Evolutionary conservation across 371 early-diverging fungal genomes (phyloP), one percentile per base, ranked within the genome.

Genomic region (Rozella allomycis): DNA sequence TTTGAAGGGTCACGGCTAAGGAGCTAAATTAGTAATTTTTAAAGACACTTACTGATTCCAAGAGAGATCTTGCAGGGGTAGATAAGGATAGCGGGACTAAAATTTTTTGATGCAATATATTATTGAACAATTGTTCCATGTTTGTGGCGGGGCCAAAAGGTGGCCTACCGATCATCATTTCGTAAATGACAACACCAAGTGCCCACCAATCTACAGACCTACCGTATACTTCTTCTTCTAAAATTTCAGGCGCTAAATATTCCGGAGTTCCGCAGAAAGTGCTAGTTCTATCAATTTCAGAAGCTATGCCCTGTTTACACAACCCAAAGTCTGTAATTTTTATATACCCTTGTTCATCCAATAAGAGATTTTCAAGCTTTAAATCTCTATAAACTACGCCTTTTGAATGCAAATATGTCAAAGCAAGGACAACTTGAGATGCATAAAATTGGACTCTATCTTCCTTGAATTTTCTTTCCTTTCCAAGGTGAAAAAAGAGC

Each of bases 211-310:
- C 83, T 2, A 70, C 70, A 0, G 52, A 42, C 29, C 58, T 60
- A 14, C 54, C 60, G 44, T 78, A 78, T 22, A 68, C 59, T 12
- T 38, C 12, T 5, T 20, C 35, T 18, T 35, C 18, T 9, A 54
- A 41, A 19, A 50, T 33, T 35, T 50, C 55, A 9, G 50, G 51
- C 4, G 50, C 54, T 8, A 54, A 26, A 35, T 53, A 52, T 36
- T 71, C 72, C 3, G 73, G 68, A 5, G 78, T 74, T 2, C 78
- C 78, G 42, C 82, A 78, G 34, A 78, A 77, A 3, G 81, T 70
- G 31, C 46, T 47, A 5, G 70, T 61, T 16, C 22, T 28, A 7
- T 31, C 34, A 23, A 7, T n/a, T 14, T 27, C 7, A 11, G 36
- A 20, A 12, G 30, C 33, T 13, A 50, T 44, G 26, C 34, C 26